Conservation (phyloP, 2,329 filamentous ascomycete species). For the Hypoxylon sp. region DNA sequence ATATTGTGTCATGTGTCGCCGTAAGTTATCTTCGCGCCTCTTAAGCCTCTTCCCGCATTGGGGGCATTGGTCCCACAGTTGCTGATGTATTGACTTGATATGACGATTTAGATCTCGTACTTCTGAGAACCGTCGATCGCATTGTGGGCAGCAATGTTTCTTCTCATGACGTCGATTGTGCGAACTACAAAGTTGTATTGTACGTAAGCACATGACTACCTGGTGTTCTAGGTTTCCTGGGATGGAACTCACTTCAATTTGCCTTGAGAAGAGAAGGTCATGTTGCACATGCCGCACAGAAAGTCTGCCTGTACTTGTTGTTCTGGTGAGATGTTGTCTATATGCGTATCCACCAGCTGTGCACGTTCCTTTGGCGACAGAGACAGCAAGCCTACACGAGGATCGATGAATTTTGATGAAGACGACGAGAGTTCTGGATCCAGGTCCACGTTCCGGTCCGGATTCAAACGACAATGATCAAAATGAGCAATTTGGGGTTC, state of each 20-base stretch:
- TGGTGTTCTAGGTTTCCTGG: background rate
- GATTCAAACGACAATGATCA: conserved; percentile 2
- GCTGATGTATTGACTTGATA: conserved; percentile 30
- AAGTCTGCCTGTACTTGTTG: background rate
- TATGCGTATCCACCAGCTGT: background rate
- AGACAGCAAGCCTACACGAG: background rate
- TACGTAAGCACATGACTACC: background rate
- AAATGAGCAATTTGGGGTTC: conserved; percentile 2
- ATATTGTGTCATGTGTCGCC: conserved; percentile 31
- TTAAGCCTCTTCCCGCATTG: conserved; percentile 28
- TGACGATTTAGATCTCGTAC: conserved; percentile 35
- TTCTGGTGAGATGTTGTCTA: conserved; percentile 1
- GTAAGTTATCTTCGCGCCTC: conserved; percentile 34
- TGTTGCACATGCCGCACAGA: background rate
- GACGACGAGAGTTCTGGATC: conserved; percentile 11
- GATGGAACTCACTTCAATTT: conserved; percentile 18
- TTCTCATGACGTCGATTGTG: conserved; percentile 31
- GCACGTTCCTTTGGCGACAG: background rate
- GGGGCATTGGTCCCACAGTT: conserved; percentile 19
- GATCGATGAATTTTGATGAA: conserved; percentile 2
- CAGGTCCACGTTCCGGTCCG: background rate
- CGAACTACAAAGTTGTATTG: conserved; percentile 4
- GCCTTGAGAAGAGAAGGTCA: conserved; percentile 20
- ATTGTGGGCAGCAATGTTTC: conserved; percentile 27
- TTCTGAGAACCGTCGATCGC: conserved; percentile 29